These are phyloP conservation scores for Trifolium repens DNA, from an alignment of 306 rosid genomes.

Conservation along the genomic window DNA sequence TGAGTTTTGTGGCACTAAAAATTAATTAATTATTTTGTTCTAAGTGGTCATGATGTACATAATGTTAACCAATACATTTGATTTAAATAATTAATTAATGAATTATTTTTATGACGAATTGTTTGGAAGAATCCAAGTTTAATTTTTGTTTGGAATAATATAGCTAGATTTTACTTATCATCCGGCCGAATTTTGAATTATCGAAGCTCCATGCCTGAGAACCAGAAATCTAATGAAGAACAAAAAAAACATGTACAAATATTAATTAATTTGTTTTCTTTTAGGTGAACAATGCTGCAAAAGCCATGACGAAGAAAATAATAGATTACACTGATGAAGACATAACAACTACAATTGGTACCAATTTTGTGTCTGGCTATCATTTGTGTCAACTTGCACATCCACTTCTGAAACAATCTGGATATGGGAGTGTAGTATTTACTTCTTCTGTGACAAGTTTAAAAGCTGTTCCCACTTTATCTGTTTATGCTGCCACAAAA, in stretches of 20 bases:
- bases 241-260: neutral
- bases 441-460: slow-evolving; percentile 36
- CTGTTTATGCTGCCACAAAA: slow-evolving; percentile 64
- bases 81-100: too few relatives aligned
- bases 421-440: slow-evolving; percentile 44
- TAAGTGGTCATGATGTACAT: too few relatives aligned
- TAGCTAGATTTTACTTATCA: too few relatives aligned
- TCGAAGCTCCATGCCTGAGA: too few relatives aligned
- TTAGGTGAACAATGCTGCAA: slow-evolving; percentile 52
- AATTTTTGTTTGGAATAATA: too few relatives aligned
- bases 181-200: too few relatives aligned
- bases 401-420: slow-evolving; percentile 50
- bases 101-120: too few relatives aligned
- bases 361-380: slow-evolving; percentile 45
- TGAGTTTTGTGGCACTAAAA: too few relatives aligned
- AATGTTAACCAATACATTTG: too few relatives aligned
- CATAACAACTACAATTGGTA: slow-evolving; percentile 12
- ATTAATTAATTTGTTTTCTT: neutral
- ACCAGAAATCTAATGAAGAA: too few relatives aligned
- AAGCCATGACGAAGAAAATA: neutral
- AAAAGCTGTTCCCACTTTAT: slow-evolving; percentile 44
- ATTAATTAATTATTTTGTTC: too few relatives aligned
- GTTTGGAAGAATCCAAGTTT: too few relatives aligned
- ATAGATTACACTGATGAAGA: slow-evolving; percentile 36
- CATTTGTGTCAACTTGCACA: slow-evolving; percentile 51